Base-by-base conservation (phyloP, 306 rosid species). In the Castanopsis chinensis region DNA sequence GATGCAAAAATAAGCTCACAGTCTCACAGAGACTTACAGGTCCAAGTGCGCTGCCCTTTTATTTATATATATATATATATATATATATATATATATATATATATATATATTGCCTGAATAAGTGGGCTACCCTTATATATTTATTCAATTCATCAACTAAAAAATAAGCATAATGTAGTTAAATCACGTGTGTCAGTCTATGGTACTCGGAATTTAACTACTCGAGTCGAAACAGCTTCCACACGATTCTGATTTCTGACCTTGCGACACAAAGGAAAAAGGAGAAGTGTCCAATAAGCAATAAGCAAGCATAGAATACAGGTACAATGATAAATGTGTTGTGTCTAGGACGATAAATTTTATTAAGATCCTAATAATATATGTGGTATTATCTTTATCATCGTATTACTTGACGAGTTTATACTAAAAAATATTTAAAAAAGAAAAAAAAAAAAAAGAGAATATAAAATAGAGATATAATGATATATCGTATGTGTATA, bases 101-200 rank as follows among this genome's bases (percentile, higher is more conserved):
- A n/a, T n/a, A n/a, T n/a, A n/a, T n/a, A n/a, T n/a, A n/a, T n/a
- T 25, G 27, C 27, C 27, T 25, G 27, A 25, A 25, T 25, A 33
- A 33, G 72, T 67, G 52, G 72, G 72, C 25, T 58, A 60, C 7
- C 43, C 27, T 14, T 19, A 15, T n/a, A 12, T 10, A 10, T 3
- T 3, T 10, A 49, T 49, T 49, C 14, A 33, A 20, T 60, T 21
- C 28, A 57, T 8, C 28, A 14, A 51, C 30, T 3, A 33, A 32
- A 30, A 13, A 45, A n/a, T 35, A 6, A 20, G 8, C 3, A 10
- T 13, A 15, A 32, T 55, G 9, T 28, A 6, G 79, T 58, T 43
- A 20, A 75, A 49, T 59, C 79, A 73, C 86, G 80, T 58, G 80
- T 67, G 74, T 28, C 3, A 6, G 21, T 69, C 51, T 67, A 52